These are phyloP conservation scores for Symmetrospora coprosmae DNA, from an alignment of 768 basidiomycete species.

Conservation along the genomic window DNA sequence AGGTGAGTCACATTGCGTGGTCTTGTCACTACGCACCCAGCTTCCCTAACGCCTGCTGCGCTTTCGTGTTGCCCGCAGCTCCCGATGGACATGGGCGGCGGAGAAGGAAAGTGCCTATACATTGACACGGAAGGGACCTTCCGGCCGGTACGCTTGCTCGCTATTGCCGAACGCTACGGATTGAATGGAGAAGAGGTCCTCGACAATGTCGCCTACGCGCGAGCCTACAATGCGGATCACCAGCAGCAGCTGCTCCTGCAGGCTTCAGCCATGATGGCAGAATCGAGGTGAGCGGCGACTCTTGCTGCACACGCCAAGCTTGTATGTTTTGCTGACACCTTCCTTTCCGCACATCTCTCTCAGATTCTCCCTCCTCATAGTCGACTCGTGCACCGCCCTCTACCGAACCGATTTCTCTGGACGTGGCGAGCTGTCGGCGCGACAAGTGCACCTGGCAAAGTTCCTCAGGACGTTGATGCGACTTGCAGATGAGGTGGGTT, in stretches of 20 bases:
- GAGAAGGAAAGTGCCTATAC: slow-evolving; percentile 96
- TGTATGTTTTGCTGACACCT: not conserved
- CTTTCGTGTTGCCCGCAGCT: slow-evolving; percentile 40
- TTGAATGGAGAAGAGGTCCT: slow-evolving; percentile 93
- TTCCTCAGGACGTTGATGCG: slow-evolving; percentile 85
- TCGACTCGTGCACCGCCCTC: slow-evolving; percentile 88
- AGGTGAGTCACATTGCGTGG: slow-evolving; percentile 39
- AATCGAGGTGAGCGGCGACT: slow-evolving; percentile 63
- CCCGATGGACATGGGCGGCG: slow-evolving; percentile 92
- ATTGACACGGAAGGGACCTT: slow-evolving; percentile 99
- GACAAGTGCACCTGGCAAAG: slow-evolving; percentile 90
- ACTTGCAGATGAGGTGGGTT: slow-evolving; percentile 79
- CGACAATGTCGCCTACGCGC: slow-evolving; percentile 94
- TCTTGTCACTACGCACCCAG: not conserved
- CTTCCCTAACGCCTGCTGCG: not conserved
- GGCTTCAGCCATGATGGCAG: slow-evolving; percentile 97
- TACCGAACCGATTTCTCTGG: slow-evolving; percentile 94
- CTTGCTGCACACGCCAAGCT: not conserved
- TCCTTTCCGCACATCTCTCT: not conserved
- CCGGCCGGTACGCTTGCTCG: slow-evolving; percentile 83
- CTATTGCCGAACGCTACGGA: slow-evolving; percentile 91
- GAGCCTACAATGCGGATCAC: slow-evolving; percentile 97
- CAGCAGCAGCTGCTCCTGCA: slow-evolving; percentile 75
- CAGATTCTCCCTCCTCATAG: slow-evolving; percentile 89
- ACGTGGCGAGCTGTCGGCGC: slow-evolving; percentile 81